phyloP scores from a whole-genome alignment of 768 basidiomycete genomes.

The Termitomyces heimii region DNA sequence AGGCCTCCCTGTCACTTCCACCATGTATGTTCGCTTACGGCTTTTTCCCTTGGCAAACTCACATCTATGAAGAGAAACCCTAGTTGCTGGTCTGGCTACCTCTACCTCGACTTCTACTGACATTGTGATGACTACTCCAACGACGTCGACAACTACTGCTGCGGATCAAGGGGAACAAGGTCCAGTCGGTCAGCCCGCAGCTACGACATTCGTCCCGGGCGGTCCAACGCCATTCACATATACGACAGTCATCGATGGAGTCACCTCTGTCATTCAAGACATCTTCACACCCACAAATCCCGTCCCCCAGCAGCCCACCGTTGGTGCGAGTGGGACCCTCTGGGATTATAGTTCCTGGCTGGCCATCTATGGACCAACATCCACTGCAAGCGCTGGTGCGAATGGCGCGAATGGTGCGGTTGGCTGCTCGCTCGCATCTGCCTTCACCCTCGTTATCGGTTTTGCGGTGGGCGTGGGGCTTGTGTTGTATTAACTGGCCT shows the following conservation, averaged over 20 bases:
- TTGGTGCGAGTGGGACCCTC: constrained; percentile 26
- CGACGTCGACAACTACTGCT: constrained; percentile 17
- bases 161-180: constrained; percentile 32
- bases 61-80: constrained; percentile 17
- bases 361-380: constrained; percentile 20
- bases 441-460: neutral
- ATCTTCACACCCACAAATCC: constrained; percentile 36
- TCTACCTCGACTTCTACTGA: constrained; percentile 14
- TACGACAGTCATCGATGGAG: constrained; percentile 39
- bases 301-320: constrained; percentile 17
- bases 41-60: neutral
- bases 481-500: neutral
- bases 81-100: constrained; percentile 4
- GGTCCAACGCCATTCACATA: constrained; percentile 46
- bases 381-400: constrained; percentile 1
- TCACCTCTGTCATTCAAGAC: constrained; percentile 25
- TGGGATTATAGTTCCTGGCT: constrained; percentile 27
- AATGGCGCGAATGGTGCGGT: neutral
- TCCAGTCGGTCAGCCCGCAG: constrained; percentile 51
- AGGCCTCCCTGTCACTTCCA: constrained; percentile 11
- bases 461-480: neutral
- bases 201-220: constrained; percentile 31
- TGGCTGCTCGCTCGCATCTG: neutral
- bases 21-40: constrained; percentile 5
- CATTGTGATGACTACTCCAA: constrained; percentile 12